phyloP scores from a whole-genome alignment of 2,329 filamentous ascomycete species.

The Aspergillus sojae region DNA sequence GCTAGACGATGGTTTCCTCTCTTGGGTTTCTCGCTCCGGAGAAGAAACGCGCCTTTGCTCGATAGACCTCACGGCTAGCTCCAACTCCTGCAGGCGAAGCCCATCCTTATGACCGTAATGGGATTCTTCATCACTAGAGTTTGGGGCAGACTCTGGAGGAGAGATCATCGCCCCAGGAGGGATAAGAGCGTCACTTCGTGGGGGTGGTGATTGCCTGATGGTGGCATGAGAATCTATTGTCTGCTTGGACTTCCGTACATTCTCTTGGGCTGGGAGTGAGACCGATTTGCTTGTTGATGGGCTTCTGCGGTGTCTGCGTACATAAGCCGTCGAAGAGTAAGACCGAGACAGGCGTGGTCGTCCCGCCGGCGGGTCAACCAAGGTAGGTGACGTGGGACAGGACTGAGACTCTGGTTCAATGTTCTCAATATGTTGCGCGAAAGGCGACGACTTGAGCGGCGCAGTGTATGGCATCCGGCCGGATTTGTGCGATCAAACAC shows the following conservation, averaged over 20 bases:
- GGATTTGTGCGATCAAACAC: conserved; percentile 36
- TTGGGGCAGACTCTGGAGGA: conserved; percentile 80
- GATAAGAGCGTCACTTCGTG: conserved; percentile 73
- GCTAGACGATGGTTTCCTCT: conserved; percentile 30
- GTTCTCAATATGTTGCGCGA: conserved; percentile 54
- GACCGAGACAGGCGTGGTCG: conserved; percentile 57
- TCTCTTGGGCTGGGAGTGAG: conserved; percentile 34
- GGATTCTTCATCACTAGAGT: conserved; percentile 76
- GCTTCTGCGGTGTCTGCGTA: conserved; percentile 63
- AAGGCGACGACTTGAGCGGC: conserved; percentile 58
- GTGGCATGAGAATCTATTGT: conserved; percentile 55
- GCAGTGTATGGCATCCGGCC: conserved; percentile 56
- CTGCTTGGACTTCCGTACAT: conserved; percentile 21
- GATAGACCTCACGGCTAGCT: conserved; percentile 81
- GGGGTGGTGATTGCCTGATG: conserved; percentile 82
- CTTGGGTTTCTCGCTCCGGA: conserved; percentile 28
- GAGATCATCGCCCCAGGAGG: conserved; percentile 85
- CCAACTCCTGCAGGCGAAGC: conserved; percentile 65
- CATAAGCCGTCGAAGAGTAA: conserved; percentile 62
- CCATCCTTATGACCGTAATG: conserved; percentile 46
- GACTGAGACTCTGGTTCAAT: conserved; percentile 45
- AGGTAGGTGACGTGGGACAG: conserved; percentile 23
- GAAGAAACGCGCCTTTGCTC: conserved; percentile 47
- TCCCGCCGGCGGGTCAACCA: conserved; percentile 25
- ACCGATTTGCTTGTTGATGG: conserved; percentile 51